A percentile compares a stretch with the other conserved stretches of the same genome.
Conservation (phyloP, 2,329 filamentous ascomycete genomes). For the Colletotrichum sp. region DNA sequence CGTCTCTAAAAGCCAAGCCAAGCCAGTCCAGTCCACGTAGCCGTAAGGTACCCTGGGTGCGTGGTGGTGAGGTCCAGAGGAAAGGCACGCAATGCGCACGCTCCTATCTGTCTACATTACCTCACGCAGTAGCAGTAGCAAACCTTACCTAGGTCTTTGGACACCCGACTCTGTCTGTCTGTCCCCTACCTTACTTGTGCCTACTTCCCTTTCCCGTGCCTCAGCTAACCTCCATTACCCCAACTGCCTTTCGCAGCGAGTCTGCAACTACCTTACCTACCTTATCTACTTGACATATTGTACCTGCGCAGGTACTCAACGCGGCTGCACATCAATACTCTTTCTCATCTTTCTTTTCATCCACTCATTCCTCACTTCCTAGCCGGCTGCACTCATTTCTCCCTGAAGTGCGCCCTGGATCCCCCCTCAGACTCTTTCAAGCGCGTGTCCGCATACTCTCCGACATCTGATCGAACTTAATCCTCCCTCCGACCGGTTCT, state of each 20-base stretch:
- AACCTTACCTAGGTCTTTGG: not conserved
- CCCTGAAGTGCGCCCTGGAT: not conserved
- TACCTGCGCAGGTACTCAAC: not conserved
- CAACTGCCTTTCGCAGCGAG: not conserved
- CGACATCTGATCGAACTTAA: not conserved
- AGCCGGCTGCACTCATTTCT: not conserved
- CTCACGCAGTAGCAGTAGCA: not conserved
- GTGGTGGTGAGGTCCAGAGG: not conserved
- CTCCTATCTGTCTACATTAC: not conserved
- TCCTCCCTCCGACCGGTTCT: not conserved
- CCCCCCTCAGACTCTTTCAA: not conserved
- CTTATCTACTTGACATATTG: not conserved
- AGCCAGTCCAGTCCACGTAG: not conserved
- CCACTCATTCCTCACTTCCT: not conserved
- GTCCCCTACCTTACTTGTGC: not conserved
- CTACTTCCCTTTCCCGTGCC: not conserved
- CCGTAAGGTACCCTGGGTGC: not conserved
- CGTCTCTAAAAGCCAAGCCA: not conserved
- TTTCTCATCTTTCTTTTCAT: not conserved
- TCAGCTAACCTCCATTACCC: not conserved
- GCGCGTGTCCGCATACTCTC: not conserved
- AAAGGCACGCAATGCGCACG: not conserved
- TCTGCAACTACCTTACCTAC: not conserved
- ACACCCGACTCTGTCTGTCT: too few species aligned
- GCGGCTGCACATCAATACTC: not conserved